These are phyloP conservation scores for Trichothecium sympodiale DNA, from an alignment of 2,329 filamentous ascomycete species.

Conservation along the genomic window DNA sequence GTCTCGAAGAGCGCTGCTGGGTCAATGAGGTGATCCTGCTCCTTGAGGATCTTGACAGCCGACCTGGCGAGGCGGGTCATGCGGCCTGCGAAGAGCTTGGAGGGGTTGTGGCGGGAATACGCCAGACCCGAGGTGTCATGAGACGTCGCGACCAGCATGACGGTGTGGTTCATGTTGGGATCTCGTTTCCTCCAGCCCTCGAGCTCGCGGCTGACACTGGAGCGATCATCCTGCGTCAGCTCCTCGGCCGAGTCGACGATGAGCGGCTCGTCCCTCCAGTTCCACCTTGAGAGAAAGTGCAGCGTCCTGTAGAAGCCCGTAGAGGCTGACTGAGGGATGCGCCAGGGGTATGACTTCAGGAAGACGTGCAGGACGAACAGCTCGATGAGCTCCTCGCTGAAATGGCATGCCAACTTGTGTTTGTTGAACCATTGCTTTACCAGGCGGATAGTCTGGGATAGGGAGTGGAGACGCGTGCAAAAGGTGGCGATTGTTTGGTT, in stretches of 20 bases:
- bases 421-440: constrained; percentile 81
- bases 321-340: constrained; percentile 61
- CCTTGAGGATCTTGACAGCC: constrained; percentile 51
- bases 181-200: constrained; percentile 82
- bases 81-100: constrained; percentile 72
- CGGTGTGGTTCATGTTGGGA: constrained; percentile 73
- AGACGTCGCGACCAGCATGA: constrained; percentile 72
- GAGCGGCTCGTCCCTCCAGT: constrained; percentile 78
- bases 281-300: constrained; percentile 73
- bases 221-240: constrained; percentile 49
- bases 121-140: constrained; percentile 67
- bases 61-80: constrained; percentile 75
- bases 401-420: constrained; percentile 68
- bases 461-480: constrained; percentile 65
- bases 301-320: constrained; percentile 76
- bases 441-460: constrained; percentile 75
- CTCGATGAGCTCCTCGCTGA: constrained; percentile 75
- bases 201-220: constrained; percentile 58
- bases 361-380: constrained; percentile 71
- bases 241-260: constrained; percentile 60
- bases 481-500: constrained; percentile 72
- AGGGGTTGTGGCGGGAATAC: constrained; percentile 63
- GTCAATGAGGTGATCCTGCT: constrained; percentile 41
- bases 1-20: constrained; percentile 54
- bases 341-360: constrained; percentile 71